These are phyloP conservation scores for Cryptococcus deneoformans DNA, from an alignment of 1,284 basidiomycete genomes.

Conservation along the genomic window DNA sequence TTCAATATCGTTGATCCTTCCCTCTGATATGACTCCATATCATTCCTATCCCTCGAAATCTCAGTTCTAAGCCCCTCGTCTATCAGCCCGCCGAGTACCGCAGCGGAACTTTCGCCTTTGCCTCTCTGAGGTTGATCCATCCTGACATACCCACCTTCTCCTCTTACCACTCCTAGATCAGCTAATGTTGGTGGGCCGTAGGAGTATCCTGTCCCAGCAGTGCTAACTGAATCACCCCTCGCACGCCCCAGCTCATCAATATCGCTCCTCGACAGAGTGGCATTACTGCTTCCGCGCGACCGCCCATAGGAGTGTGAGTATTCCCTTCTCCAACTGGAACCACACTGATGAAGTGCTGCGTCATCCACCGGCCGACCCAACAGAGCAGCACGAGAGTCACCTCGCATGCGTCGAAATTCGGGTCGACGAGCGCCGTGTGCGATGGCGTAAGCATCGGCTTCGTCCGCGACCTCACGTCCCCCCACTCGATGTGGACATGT, in stretches of 20 bases:
- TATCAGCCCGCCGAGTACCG: no score
- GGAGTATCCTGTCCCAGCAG: background rate
- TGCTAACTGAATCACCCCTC: background rate
- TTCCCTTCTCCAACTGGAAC: slow-evolving; percentile 8
- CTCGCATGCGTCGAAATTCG: slow-evolving; percentile 27
- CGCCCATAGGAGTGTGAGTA: background rate
- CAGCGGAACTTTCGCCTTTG: no score
- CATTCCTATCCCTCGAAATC: no score
- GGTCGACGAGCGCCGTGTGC: slow-evolving; percentile 25
- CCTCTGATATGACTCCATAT: no score
- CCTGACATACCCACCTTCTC: background rate
- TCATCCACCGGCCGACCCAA: slow-evolving; percentile 24
- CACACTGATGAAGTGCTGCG: slow-evolving; percentile 11
- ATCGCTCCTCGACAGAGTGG: background rate
- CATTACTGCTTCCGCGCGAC: slow-evolving; percentile 1
- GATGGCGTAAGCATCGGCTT: slow-evolving; percentile 29
- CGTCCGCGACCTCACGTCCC: slow-evolving; percentile 32
- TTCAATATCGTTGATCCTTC: no score
- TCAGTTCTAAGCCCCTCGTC: no score
- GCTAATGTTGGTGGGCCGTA: background rate
- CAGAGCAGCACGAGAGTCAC: slow-evolving; percentile 35
- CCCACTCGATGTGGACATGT: background rate
- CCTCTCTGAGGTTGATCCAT: slow-evolving; percentile 12
- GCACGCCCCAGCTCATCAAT: slow-evolving; percentile 6
- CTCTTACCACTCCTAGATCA: background rate